Percentiles rank a stretch among this genome's conserved stretches.
phyloP scores from a whole-genome alignment of 441 rosid species.

The Iberis amara region DNA sequence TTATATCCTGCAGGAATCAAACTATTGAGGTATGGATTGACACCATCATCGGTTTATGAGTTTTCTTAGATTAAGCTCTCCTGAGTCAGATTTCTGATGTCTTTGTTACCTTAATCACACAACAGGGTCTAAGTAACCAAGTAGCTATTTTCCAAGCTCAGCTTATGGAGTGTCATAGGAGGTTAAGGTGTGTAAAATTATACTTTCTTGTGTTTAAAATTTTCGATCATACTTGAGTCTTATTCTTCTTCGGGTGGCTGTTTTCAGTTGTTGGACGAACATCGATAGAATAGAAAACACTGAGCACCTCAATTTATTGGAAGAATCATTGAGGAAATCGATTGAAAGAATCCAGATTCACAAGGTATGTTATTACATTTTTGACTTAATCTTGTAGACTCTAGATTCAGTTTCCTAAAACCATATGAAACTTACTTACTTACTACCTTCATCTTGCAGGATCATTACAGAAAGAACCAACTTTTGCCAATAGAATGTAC shows the following conservation, averaged over 20 bases:
- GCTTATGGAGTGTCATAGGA: constrained; percentile 43
- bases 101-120: constrained; percentile 14
- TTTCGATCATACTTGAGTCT: neutral
- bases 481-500: constrained; percentile 47
- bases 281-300: constrained; percentile 61
- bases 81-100: constrained; percentile 8
- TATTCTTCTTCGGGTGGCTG: constrained; percentile 22
- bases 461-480: constrained; percentile 49
- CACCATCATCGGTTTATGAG: neutral
- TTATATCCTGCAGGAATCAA: constrained; percentile 39
- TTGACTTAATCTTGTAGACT: constrained; percentile 4
- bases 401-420: constrained; percentile 4
- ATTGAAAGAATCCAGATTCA: constrained; percentile 45
- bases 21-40: constrained; percentile 42
- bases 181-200: constrained; percentile 42
- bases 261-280: constrained; percentile 68
- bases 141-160: constrained; percentile 40
- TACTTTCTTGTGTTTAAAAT: constrained; percentile 13
- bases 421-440: constrained; percentile 2
- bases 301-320: constrained; percentile 68
- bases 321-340: constrained; percentile 64
- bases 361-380: constrained; percentile 39
- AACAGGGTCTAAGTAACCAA: constrained; percentile 45
- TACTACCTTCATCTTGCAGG: constrained; percentile 46
- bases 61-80: constrained; percentile 6